Evolutionary conservation across 176 grass and related monocot genomes (phyloP), one percentile per base, ranked within the genome.

Genomic region (Oryza officinalis): DNA sequence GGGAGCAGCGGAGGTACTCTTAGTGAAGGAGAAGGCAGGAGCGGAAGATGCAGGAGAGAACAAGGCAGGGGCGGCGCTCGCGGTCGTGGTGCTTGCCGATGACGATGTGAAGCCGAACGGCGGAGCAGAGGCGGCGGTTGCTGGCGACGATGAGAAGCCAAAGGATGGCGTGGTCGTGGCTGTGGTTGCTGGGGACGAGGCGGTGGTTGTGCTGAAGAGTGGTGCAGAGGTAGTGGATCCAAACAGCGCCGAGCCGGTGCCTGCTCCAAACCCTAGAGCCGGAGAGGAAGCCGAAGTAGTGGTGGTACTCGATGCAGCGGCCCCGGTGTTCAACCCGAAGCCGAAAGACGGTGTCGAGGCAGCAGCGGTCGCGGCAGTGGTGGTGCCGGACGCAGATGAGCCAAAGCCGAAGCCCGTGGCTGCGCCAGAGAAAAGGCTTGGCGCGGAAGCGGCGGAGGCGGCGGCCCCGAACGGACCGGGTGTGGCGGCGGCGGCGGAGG

Each of bases 361-460:
- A 35, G 75, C 59, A 35, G 79, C 66, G 7, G 73, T 12, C 50
- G 79, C 64, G 81, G 87, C 79, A 52, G 94, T 70, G 67, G 87
- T 57, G 71, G 89, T 63, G 69, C 78, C 82, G 28, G 89, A 38
- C 38, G 89, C 69, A 45, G 87, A 73, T 20, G 89, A 60, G 37
- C 86, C 85, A 3, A 88, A 89, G 32, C 79, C 38, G 50, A 88
- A 83, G 3, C 78, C 85, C 37, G 87, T 67, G 71, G 85, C 12
- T 63, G 85, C 74, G 50, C 86, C 66, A 52, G 90, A 92, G 61
- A 92, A 92, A 30, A 64, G 79, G 18, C 69, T 85, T 26, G 92
- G 32, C 4, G 80, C 54, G 46, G 92, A 81, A 22, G 86, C 68
- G 9, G 74, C 60, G 33, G 87, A 38, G 27, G 86, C 5, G 57